Percentiles rank a stretch among this genome's conserved stretches.
These are phyloP conservation scores for Spergularia azorica DNA, from an alignment of 179 eudicot genomes.

Conservation along the genomic window DNA sequence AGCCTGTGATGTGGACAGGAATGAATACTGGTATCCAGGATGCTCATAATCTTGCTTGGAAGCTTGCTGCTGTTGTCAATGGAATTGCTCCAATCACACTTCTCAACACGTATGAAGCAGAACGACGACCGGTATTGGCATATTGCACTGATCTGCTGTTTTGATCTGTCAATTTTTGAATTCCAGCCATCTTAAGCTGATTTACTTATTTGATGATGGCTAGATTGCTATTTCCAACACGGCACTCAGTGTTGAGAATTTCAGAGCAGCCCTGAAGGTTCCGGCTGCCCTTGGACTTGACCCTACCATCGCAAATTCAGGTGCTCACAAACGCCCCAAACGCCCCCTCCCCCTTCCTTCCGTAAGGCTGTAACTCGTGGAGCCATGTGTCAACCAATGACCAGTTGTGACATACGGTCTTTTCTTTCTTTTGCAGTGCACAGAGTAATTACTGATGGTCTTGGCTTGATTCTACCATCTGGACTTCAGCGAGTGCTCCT, in stretches of 20 bases:
- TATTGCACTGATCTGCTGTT: slow-evolving; percentile 21
- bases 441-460: slow-evolving; percentile 54
- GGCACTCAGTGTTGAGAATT: slow-evolving; percentile 80
- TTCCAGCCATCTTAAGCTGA: background rate
- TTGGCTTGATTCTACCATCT: slow-evolving; percentile 73
- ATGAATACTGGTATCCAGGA: slow-evolving; percentile 99
- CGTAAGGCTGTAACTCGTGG: too few species aligned
- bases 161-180: background rate
- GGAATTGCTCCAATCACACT: slow-evolving; percentile 65
- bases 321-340: slow-evolving; percentile 28
- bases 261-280: slow-evolving; percentile 92
- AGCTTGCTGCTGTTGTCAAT: slow-evolving; percentile 70
- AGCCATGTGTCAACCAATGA: background rate
- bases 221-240: slow-evolving; percentile 88
- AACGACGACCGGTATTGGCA: slow-evolving; percentile 72
- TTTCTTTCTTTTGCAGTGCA: slow-evolving; percentile 60
- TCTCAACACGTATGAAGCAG: slow-evolving; percentile 79
- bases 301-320: slow-evolving; percentile 80
- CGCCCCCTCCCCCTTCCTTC: background rate
- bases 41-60: slow-evolving; percentile 98
- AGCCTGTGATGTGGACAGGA: slow-evolving; percentile 46
- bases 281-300: slow-evolving; percentile 99
- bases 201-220: slow-evolving; percentile 24
- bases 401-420: background rate
- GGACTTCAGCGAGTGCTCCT: slow-evolving; percentile 65